phyloP scores from a whole-genome alignment of 2,329 filamentous ascomycete species.

The Colletotrichum sp. region DNA sequence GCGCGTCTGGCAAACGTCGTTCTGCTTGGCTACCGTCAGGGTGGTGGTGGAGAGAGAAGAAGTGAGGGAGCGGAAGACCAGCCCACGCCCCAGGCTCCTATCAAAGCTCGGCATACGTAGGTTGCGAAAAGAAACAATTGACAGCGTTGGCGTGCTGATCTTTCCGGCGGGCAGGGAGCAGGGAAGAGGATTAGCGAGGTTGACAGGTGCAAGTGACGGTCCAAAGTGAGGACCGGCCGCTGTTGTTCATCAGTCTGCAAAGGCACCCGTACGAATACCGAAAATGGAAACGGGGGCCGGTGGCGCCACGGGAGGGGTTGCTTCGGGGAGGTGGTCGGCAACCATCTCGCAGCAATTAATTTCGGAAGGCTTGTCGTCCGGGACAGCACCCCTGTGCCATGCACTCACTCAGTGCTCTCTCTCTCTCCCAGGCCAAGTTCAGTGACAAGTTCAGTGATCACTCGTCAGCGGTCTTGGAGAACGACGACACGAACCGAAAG shows the following conservation, averaged over 20 bases:
- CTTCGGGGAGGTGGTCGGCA: conserved; percentile 6
- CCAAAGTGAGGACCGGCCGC: background rate
- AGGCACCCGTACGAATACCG: background rate
- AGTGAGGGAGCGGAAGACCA: background rate
- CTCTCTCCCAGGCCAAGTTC: background rate
- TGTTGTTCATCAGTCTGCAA: background rate
- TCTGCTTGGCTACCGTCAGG: background rate
- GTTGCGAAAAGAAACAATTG: conserved; percentile 2
- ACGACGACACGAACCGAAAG: background rate
- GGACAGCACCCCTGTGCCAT: background rate
- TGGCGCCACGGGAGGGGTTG: background rate
- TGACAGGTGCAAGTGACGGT: background rate
- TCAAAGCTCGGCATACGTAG: background rate
- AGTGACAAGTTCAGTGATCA: background rate
- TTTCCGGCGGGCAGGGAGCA: background rate
- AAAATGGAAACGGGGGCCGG: background rate
- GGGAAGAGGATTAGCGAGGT: background rate
- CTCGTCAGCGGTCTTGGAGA: background rate
- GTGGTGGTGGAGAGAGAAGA: background rate
- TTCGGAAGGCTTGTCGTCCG: conserved; percentile 17
- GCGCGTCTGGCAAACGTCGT: background rate
- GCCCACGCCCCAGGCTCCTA: background rate
- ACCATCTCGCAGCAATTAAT: conserved; percentile 19
- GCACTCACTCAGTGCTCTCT: background rate
- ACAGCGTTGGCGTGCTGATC: conserved; percentile 14